Evolutionary conservation across 2,329 filamentous ascomycete species (phyloP).

Genomic region (Aspergillus terreus): DNA sequence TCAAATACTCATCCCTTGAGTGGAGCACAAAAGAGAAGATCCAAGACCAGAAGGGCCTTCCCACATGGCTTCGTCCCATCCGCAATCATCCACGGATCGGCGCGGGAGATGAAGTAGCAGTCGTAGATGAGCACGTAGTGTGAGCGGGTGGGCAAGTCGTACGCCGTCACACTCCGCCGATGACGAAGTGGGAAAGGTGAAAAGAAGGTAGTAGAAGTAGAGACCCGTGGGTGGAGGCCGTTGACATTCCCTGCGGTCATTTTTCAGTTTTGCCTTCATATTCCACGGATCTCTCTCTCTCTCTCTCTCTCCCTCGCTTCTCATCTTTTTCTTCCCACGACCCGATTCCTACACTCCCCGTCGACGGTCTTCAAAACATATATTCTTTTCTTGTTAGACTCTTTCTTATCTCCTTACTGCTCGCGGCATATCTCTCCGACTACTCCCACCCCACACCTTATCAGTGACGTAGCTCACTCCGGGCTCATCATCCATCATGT

Average conservation of each 20-base stretch:
- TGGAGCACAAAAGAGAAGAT: too few species aligned
- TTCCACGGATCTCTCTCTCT: background rate
- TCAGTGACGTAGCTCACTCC: slow-evolving; percentile 24
- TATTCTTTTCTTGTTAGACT: background rate
- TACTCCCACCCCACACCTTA: background rate
- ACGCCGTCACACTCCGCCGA: background rate
- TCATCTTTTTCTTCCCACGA: background rate
- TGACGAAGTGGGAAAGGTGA: background rate
- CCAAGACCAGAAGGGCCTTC: too few species aligned
- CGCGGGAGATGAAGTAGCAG: slow-evolving; percentile 4
- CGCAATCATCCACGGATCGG: background rate
- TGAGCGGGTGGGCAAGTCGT: background rate
- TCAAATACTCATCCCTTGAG: too few species aligned
- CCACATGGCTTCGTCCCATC: background rate
- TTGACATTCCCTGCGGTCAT: background rate
- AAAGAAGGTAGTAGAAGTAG: slow-evolving; percentile 21
- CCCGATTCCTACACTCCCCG: background rate
- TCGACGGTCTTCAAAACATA: background rate
- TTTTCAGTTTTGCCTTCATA: slow-evolving; percentile 1
- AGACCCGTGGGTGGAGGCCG: slow-evolving; percentile 17
- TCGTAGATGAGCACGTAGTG: background rate
- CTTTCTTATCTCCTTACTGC: background rate
- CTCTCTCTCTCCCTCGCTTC: slow-evolving; percentile 1
- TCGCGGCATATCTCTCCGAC: background rate
- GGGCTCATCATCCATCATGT: slow-evolving; percentile 19